Evolutionary conservation across 495 filamentous ascomycete genomes (phyloP), one percentile per base, ranked within the genome.

Genomic region (Cudoniella acicularis): DNA sequence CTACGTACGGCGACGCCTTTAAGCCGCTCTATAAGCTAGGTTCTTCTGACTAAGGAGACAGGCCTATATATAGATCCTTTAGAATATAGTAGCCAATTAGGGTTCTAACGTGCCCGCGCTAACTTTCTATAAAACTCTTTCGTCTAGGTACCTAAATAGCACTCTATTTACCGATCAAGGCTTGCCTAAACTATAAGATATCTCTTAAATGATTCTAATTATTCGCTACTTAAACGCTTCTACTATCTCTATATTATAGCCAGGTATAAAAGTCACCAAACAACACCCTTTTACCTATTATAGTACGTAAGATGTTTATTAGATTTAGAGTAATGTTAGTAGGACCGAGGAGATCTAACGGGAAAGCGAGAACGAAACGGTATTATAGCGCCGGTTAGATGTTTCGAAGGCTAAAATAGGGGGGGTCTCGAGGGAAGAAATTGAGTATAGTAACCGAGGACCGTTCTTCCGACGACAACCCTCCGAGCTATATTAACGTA

Each of bases 281-380:
- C n/a, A 55, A 8, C 30, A 2, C 18, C 0, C 11, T 55, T 43
- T 23, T 55, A 55, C 11, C 52, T 55, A 55, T 56, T 23, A 48
- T 48, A 42, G 41, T 48, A 24, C 2, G 0, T 22, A 56, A 48
- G 2, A 56, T 56, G 21, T 56, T 48, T 56, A 11, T 56, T 18
- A 42, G 41, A 23, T 56, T 23, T 56, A 21, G 41, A 26, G 21
- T 56, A 24, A 56, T 56, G 24, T 1, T 25, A 8, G 22, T 56
- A 10, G 54, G 54, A 20, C 54, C 41, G 22, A 56, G 54, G 54
- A 56, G n/a, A 22, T 56, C 54, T 56, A 11, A 56, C 41, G 41
- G 17, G 30, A 56, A 18, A n/a, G 25, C 24, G 41, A 56, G 54
- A 8, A 40, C 54, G 24, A 56, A 56, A 36, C 1, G 18, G 22